Evolutionary conservation across 140 eudicot genomes (phyloP), one percentile per base, ranked within the genome.

Genomic region (Stevia rebaudiana): DNA sequence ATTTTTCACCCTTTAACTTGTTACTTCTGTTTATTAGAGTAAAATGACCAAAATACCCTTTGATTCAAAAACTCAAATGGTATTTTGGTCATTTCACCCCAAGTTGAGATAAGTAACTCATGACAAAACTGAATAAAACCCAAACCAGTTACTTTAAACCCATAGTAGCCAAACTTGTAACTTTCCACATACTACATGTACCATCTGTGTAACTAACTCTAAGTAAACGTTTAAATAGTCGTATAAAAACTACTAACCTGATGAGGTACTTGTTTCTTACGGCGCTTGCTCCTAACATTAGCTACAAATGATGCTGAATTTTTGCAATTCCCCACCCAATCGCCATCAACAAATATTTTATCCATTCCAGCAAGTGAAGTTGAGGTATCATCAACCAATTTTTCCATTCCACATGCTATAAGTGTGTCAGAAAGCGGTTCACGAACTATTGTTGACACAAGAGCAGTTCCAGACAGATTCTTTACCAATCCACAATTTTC

Each of bases 401-500:
- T 71, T 44, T 86, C 79, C 90, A 90, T 82, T 18, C 97, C 97
- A 74, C 88, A 90, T 6, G 76, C 77, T 0, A 68, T 13, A 37
- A 90, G 35, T 48, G 35, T 75, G 6, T 74, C 79, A 13, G 74
- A 37, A 40, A 90, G 30, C 10, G 47, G 70, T 36, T 78, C 82
- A 25, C 63, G 57, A 24, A 78, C 49, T 17, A 65, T 57, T 8
- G 88, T 87, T 61, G 94, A 82, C 51, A 91, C 91, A 63, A 87
- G 85, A 22, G 95, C 98, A 65, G 90, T 65, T 59, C 86, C 86
- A 19, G 97, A 94, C 47, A 90, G 56, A 79, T 90, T 90, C 55
- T 90, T 90, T 55, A 90, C 80, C 44, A 90, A 82, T 69, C 97
- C 97, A 47, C 97, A 87, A 69, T 90, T 84, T 77, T 90, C 97